A percentile compares a stretch with the other conserved stretches of the same genome.
phyloP scores from a whole-genome alignment of 495 filamentous ascomycete genomes.

The Penicillium bialowiezense region DNA sequence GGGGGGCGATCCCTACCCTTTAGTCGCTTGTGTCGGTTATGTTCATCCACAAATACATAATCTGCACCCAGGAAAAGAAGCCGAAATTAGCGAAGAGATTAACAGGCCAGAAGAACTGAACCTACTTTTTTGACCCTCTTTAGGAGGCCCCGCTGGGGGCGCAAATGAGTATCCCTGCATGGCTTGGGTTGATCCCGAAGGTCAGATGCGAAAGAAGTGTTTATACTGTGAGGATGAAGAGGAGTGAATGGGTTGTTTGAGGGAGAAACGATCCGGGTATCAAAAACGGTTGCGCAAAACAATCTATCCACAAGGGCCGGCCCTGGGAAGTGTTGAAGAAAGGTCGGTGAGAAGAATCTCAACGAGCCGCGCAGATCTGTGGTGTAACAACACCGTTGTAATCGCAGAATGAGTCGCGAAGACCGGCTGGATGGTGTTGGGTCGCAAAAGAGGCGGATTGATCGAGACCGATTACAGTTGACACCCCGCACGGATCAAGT shows the following conservation, averaged over 20 bases:
- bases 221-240: background rate
- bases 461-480: too few species aligned
- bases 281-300: background rate
- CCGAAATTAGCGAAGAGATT: background rate
- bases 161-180: slow-evolving; percentile 51
- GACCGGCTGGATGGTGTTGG: too few species aligned
- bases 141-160: slow-evolving; percentile 42
- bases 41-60: slow-evolving; percentile 99
- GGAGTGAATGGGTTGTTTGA: too few species aligned
- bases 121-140: slow-evolving; percentile 47
- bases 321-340: slow-evolving; percentile 4
- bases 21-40: slow-evolving; percentile 94
- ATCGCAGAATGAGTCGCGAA: too few species aligned
- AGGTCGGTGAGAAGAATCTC: background rate
- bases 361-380: background rate
- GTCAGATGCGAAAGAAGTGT: too few species aligned
- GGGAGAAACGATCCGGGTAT: background rate
- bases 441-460: too few species aligned
- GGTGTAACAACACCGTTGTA: too few species aligned
- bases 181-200: background rate
- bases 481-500: too few species aligned
- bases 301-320: slow-evolving; percentile 15
- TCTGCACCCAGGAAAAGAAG: slow-evolving; percentile 58
- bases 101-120: background rate
- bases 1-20: slow-evolving; percentile 65